Evolutionary conservation across 495 filamentous ascomycete species (phyloP).

Genomic region (Penicillium odoratum): DNA sequence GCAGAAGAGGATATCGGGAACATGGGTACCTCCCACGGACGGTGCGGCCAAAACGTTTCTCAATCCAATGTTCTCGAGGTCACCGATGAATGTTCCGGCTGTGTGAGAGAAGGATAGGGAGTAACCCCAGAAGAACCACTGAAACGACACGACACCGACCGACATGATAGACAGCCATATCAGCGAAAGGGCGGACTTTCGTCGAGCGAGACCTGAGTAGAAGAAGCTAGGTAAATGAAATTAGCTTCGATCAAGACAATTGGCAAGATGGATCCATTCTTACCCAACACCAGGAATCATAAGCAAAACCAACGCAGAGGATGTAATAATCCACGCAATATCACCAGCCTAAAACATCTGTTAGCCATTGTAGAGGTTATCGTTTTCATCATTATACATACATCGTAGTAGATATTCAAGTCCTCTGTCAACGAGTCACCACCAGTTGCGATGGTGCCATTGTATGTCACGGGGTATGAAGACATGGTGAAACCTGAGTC

Average conservation of each 20-base stretch:
- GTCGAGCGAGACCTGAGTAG: conserved; percentile 95
- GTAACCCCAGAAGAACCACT: conserved; percentile 99
- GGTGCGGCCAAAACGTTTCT: conserved; percentile 75
- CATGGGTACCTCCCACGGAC: conserved; percentile 74
- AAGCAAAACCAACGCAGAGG: conserved; percentile 86
- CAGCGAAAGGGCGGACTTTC: conserved; percentile 91
- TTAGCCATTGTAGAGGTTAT: conserved; percentile 12
- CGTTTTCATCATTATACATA: conserved; percentile 35
- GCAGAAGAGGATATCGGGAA: conserved; percentile 90
- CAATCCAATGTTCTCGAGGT: conserved; percentile 84
- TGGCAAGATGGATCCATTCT: conserved; percentile 15
- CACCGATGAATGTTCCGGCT: conserved; percentile 79
- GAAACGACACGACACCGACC: conserved; percentile 85
- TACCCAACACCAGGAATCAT: conserved; percentile 97
- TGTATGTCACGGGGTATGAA: conserved; percentile 55
- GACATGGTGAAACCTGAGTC: conserved; percentile 32
- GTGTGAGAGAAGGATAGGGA: conserved; percentile 89
- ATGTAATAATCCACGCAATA: conserved; percentile 87
- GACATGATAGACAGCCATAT: conserved; percentile 98
- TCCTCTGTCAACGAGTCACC: conserved; percentile 73
- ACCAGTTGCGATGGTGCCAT: conserved; percentile 63
- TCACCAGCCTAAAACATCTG: conserved; percentile 67
- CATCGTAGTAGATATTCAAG: conserved; percentile 82
- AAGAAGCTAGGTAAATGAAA: conserved; percentile 65
- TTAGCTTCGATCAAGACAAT: conserved; percentile 3